Base-by-base conservation (phyloP, 495 filamentous ascomycete genomes). In the Wilcoxina mikolae region DNA sequence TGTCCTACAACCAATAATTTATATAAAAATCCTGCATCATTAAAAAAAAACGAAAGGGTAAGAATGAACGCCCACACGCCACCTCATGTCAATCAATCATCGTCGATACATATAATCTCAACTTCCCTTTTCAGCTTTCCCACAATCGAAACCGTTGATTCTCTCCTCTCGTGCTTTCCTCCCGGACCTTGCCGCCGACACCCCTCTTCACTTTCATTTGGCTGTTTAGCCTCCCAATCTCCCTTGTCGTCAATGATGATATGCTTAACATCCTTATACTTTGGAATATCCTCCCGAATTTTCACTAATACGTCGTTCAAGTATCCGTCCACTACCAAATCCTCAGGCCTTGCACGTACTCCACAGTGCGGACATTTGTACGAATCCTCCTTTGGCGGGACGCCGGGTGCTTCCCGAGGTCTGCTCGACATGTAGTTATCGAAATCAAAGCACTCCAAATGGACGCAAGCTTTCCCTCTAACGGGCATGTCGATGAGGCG, bases 361-460 rank as follows among this genome's bases (percentile, higher is more conserved):
- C 53, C 51, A 48, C 62, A 65, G 53, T 58, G 50, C 18, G 62
- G 62, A 42, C 62, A 65, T 38, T 55, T 60, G 58, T 60, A 65
- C 7, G 62, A 52, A 31, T 65, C 62, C 10, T 64, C 54, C 20
- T 56, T 58, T 17, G 62, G 62, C 22, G 62, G 62, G 33, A 66
- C 61, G 46, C 56, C 53, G 43, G 65, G 54, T 51, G 54, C 58
- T 17, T 59, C 57, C 22, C 62, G 58, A 24, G 62, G 58, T 46
- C 62, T 54, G 38, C 58, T 61, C 5, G 56, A 50, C 26, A 65
- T 48, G 12, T 58, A 65, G 49, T 65, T 65, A 29, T 59, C 56
- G 39, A 65, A 61, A 50, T 65, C 62, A 39, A 65, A 65, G 35
- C 62, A 65, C 43, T 65, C 62, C 20, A 61, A 28, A 26, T 65